Conservation (phyloP, 371 early-diverging fungal species). For the Mortierella polycephala region DNA sequence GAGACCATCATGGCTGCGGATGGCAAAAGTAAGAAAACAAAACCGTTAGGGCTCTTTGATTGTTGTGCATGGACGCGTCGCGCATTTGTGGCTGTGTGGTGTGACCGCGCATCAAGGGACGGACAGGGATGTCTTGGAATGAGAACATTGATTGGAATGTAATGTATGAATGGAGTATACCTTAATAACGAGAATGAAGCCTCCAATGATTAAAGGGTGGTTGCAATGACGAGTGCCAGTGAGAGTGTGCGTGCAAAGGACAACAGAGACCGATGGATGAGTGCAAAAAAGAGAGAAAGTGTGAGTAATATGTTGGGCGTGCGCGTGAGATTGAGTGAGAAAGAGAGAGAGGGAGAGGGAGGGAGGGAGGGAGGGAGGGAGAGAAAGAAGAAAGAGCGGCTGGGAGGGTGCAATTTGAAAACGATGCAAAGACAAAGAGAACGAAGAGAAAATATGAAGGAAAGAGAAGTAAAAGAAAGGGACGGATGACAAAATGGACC, state of each 20-base stretch:
- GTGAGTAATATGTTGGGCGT: background rate
- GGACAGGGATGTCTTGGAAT: too few relatives aligned
- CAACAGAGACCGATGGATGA: background rate
- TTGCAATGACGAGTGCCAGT: background rate
- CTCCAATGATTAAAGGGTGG: background rate
- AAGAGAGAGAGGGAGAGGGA: conserved; percentile 3
- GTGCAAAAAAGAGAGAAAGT: background rate
- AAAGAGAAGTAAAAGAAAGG: conserved; percentile 1
- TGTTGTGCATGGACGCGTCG: too few relatives aligned
- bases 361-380: conserved; percentile 13
- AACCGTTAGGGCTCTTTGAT: too few relatives aligned
- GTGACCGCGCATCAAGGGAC: too few relatives aligned
- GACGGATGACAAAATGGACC: too few relatives aligned
- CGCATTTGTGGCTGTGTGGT: too few relatives aligned
- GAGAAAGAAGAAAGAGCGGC: conserved; percentile 4
- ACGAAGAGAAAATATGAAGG: background rate
- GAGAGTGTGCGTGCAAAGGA: background rate
- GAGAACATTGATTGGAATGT: too few relatives aligned
- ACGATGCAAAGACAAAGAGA: background rate
- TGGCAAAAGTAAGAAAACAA: background rate
- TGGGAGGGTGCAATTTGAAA: background rate
- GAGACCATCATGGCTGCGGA: background rate
- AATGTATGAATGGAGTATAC: too few relatives aligned
- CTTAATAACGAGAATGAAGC: too few relatives aligned
- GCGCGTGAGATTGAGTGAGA: background rate